Evolutionary conservation across 2,329 filamentous ascomycete species (phyloP).

Genomic region (Colletotrichum gigasporum): DNA sequence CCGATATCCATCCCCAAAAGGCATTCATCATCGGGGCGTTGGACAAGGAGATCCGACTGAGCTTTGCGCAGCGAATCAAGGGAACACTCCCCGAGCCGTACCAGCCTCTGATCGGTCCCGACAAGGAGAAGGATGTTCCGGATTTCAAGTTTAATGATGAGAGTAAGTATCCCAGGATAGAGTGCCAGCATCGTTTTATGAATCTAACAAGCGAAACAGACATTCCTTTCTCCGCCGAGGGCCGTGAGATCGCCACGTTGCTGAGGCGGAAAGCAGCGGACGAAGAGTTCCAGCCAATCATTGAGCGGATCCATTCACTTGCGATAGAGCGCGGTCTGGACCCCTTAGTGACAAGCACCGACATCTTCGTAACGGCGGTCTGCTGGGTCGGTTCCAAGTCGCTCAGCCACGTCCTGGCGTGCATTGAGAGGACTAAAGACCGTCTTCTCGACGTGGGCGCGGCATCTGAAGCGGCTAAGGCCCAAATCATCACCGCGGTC

Average conservation of each 20-base stretch:
- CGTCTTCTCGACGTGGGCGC: slow-evolving; percentile 83
- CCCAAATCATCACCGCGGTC: slow-evolving; percentile 90
- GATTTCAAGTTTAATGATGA: slow-evolving; percentile 90
- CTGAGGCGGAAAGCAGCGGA: slow-evolving; percentile 87
- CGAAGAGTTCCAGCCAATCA: slow-evolving; percentile 83
- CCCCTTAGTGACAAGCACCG: slow-evolving; percentile 85
- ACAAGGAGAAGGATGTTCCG: slow-evolving; percentile 94
- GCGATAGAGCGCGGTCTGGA: slow-evolving; percentile 78
- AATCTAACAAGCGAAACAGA: slow-evolving; percentile 53
- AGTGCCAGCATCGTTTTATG: slow-evolving; percentile 1
- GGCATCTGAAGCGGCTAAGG: slow-evolving; percentile 77
- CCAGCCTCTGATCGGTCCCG: slow-evolving; percentile 80
- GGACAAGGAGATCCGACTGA: slow-evolving; percentile 96
- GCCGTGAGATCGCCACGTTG: slow-evolving; percentile 81
- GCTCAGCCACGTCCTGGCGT: slow-evolving; percentile 92
- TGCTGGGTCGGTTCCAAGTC: slow-evolving; percentile 96
- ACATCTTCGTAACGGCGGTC: slow-evolving; percentile 93
- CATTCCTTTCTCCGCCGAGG: slow-evolving; percentile 84
- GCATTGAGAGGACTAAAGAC: slow-evolving; percentile 94
- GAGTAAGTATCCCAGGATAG: slow-evolving; percentile 58
- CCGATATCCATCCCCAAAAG: slow-evolving; percentile 85
- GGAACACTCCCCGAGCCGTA: slow-evolving; percentile 90
- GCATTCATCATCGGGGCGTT: slow-evolving; percentile 91
- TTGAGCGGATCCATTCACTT: slow-evolving; percentile 83
- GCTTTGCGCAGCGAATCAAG: slow-evolving; percentile 95